A percentile compares a stretch with the other conserved stretches of the same genome.
These are phyloP conservation scores for Daedaleopsis nitida DNA, from an alignment of 768 basidiomycete genomes.

Conservation along the genomic window DNA sequence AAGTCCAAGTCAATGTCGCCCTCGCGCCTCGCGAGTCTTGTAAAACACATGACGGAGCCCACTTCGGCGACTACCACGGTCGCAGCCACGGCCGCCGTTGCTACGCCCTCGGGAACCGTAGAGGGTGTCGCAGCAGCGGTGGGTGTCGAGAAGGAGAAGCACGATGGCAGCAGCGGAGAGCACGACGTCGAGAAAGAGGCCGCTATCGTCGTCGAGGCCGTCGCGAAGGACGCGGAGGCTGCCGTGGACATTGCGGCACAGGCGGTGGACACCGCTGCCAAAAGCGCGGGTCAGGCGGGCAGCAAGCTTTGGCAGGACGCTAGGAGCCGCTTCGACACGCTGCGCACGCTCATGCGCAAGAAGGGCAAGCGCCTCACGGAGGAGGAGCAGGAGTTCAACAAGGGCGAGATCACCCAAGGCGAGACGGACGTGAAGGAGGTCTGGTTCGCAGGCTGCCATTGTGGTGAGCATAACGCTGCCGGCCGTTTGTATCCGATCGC, in stretches of 20 bases:
- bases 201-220: not conserved
- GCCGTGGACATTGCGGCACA: not conserved
- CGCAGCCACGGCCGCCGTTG: not conserved
- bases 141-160: not conserved
- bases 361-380: slow-evolving; percentile 28
- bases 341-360: slow-evolving; percentile 30
- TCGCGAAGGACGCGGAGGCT: not conserved
- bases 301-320: slow-evolving; percentile 10
- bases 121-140: not conserved
- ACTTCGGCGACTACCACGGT: slow-evolving; percentile 14
- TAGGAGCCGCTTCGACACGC: slow-evolving; percentile 6
- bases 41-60: not conserved
- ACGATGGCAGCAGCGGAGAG: not conserved
- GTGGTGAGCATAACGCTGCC: slow-evolving; percentile 45
- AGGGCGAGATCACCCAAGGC: slow-evolving; percentile 22
- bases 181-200: not conserved
- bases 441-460: slow-evolving; percentile 79
- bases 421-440: slow-evolving; percentile 72
- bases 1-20: not conserved
- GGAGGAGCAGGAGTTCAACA: slow-evolving; percentile 43
- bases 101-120: not conserved
- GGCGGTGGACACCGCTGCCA: not conserved
- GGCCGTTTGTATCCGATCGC: not conserved
- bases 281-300: not conserved
- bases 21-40: not conserved